phyloP scores from a whole-genome alignment of 768 basidiomycete genomes.

The Amylocystis lapponica region DNA sequence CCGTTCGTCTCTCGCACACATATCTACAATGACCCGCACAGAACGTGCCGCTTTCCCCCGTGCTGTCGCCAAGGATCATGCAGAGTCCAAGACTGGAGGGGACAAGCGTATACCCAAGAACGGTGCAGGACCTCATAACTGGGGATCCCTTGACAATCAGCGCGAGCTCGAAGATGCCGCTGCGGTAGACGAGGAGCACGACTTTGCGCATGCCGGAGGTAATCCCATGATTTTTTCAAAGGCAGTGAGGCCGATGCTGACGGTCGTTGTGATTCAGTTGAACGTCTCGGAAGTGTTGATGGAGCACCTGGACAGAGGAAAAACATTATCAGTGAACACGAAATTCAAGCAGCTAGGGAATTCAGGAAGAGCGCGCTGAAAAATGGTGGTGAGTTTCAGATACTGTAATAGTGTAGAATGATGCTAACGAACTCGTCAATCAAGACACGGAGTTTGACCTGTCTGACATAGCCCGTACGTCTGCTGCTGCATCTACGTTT shows the following conservation, averaged over 20 bases:
- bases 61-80: constrained; percentile 71
- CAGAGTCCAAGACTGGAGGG: constrained; percentile 70
- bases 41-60: constrained; percentile 65
- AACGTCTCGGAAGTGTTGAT: no score
- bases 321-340: constrained; percentile 51
- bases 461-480: constrained; percentile 76
- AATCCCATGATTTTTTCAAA: constrained; percentile 8
- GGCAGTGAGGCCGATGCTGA: not conserved
- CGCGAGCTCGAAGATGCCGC: constrained; percentile 52
- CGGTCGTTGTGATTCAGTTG: not conserved
- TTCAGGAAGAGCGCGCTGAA: constrained; percentile 74
- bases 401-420: no score
- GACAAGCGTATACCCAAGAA: constrained; percentile 69
- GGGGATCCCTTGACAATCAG: constrained; percentile 72
- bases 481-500: constrained; percentile 60
- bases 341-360: constrained; percentile 54
- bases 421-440: no score
- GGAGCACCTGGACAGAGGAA: no score
- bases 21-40: constrained; percentile 75
- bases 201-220: constrained; percentile 29
- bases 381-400: constrained; percentile 36
- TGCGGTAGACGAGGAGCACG: constrained; percentile 50
- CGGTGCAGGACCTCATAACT: constrained; percentile 80
- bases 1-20: no score
- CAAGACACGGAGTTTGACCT: constrained; percentile 47